These are phyloP conservation scores for Hypoxylon sp. DNA, from an alignment of 2,329 filamentous ascomycete genomes.

Conservation along the genomic window DNA sequence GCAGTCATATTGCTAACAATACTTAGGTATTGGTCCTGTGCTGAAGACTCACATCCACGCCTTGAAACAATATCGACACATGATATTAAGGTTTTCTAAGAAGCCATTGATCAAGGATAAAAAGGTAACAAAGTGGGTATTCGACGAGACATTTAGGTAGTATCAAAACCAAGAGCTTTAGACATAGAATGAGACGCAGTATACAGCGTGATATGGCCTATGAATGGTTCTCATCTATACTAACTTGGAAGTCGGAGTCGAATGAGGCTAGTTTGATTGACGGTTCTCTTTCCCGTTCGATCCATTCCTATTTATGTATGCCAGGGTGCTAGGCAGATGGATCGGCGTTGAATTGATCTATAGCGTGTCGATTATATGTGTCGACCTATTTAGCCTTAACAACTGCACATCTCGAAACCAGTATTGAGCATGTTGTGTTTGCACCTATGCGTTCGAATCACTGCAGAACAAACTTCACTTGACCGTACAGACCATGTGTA, in stretches of 20 bases:
- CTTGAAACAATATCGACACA: neutral
- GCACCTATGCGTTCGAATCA: conserved; percentile 6
- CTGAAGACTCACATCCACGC: neutral
- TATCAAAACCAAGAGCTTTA: neutral
- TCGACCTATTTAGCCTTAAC: conserved; percentile 32
- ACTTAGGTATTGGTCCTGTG: neutral
- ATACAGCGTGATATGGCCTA: neutral
- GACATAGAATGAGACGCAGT: neutral
- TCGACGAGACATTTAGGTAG: neutral
- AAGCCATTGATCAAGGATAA: neutral
- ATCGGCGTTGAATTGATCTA: conserved; percentile 5
- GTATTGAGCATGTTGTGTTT: conserved; percentile 7
- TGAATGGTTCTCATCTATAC: conserved; percentile 2
- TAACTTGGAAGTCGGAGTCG: neutral
- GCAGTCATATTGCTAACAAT: neutral
- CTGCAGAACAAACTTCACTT: conserved; percentile 9
- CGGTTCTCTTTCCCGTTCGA: neutral
- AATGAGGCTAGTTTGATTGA: conserved; percentile 1
- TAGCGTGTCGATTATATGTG: conserved; percentile 6
- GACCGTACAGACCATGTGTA: conserved; percentile 24
- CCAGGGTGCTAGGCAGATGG: neutral
- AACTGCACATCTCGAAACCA: conserved; percentile 9
- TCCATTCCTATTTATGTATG: neutral
- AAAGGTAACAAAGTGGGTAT: neutral
- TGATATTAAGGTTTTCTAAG: neutral